These are phyloP conservation scores for Chlamydomonas incerta DNA, from an alignment of 139 green algal species.

Conservation along the genomic window DNA sequence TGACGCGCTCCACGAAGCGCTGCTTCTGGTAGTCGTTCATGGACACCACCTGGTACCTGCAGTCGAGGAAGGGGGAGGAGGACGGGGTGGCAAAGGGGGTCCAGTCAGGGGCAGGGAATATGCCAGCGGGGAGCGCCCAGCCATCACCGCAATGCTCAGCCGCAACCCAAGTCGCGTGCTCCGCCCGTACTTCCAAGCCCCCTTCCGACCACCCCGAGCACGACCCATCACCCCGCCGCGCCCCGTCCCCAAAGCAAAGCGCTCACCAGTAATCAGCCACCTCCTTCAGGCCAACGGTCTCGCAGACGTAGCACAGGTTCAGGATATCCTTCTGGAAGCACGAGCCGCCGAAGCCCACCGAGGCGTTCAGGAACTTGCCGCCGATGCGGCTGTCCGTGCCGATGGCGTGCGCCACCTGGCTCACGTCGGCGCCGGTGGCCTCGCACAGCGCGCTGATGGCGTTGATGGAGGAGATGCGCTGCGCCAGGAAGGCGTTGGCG, in stretches of 20 bases:
- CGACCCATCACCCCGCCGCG: no score
- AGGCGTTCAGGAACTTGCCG: constrained; percentile 97
- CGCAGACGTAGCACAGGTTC: constrained; percentile 98
- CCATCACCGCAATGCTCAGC: no score
- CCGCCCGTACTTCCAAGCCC: no score
- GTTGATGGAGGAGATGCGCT: constrained; percentile 99
- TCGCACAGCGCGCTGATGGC: constrained; percentile 98
- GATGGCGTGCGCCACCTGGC: constrained; percentile 91
- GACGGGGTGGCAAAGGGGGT: no score
- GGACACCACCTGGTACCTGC: constrained; percentile 76
- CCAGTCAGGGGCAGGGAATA: no score
- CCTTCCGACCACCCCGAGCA: no score
- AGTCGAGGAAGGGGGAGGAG: no score
- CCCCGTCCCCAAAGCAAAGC: no score
- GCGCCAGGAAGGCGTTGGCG: constrained; percentile 98
- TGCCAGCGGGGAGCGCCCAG: no score
- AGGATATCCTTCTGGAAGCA: constrained; percentile 99
- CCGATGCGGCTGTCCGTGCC: constrained; percentile 97
- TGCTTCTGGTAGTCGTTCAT: constrained; percentile 99
- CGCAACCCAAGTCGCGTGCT: no score
- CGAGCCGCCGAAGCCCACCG: constrained; percentile 97
- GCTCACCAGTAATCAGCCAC: constrained; percentile 95
- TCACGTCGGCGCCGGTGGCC: constrained; percentile 93
- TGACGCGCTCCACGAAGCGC: constrained; percentile 95
- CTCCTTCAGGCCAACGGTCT: constrained; percentile 91